Conservation (phyloP, 2,329 filamentous ascomycete species). For the Pseudopyrenochaeta lycopersici region DNA sequence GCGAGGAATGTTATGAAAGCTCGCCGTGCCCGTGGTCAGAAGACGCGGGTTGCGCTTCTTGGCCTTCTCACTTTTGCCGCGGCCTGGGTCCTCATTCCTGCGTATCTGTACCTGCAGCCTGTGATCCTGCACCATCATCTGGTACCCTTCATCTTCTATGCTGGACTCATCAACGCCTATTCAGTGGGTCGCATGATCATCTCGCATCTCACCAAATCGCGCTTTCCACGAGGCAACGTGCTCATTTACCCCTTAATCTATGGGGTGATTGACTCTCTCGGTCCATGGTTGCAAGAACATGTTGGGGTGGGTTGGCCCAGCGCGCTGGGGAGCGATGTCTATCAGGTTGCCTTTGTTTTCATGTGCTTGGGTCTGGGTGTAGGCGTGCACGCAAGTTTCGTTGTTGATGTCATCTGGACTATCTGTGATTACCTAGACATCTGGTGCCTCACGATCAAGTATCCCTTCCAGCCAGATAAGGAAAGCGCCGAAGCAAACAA, state of each 20-base stretch:
- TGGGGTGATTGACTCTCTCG: slow-evolving; percentile 82
- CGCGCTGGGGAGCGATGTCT: slow-evolving; percentile 67
- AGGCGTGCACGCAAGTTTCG: slow-evolving; percentile 96
- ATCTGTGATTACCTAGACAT: slow-evolving; percentile 99
- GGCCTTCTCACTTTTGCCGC: slow-evolving; percentile 83
- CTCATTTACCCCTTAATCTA: slow-evolving; percentile 79
- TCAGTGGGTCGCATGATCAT: slow-evolving; percentile 96
- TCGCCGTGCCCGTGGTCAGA: slow-evolving; percentile 76
- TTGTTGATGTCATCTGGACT: slow-evolving; percentile 94
- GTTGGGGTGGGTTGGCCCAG: slow-evolving; percentile 57
- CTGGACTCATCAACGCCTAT: slow-evolving; percentile 91
- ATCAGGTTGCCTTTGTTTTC: slow-evolving; percentile 92
- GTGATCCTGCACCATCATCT: slow-evolving; percentile 82
- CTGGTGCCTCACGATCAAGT: slow-evolving; percentile 98
- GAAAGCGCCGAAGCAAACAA: slow-evolving; percentile 36
- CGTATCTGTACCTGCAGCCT: slow-evolving; percentile 87
- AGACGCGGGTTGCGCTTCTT: slow-evolving; percentile 76
- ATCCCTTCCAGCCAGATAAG: slow-evolving; percentile 64
- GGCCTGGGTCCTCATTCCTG: slow-evolving; percentile 78
- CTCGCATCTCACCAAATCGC: slow-evolving; percentile 85
- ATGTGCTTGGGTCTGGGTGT: slow-evolving; percentile 83
- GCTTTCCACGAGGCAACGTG: slow-evolving; percentile 91
- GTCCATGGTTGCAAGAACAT: slow-evolving; percentile 67
- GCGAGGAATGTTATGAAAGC: slow-evolving; percentile 85
- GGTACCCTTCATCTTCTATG: slow-evolving; percentile 88